Percentiles rank a stretch among this genome's conserved stretches.
Evolutionary conservation across 805 yeast genomes (phyloP).

Genomic region (Cyberlindnera americana): DNA sequence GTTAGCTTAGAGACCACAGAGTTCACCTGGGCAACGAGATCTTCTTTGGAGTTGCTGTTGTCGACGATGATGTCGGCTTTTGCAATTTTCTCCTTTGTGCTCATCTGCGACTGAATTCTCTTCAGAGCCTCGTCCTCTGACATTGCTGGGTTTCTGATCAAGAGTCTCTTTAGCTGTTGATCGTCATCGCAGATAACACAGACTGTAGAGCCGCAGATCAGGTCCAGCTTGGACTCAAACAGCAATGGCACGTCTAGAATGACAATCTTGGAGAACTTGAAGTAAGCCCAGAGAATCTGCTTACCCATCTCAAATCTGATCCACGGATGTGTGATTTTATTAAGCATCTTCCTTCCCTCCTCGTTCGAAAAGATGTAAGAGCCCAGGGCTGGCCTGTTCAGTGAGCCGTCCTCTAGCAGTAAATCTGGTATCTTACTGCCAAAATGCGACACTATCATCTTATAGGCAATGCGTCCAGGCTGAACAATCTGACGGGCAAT

Average conservation of each 20-base stretch:
- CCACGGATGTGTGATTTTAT: constrained; percentile 84
- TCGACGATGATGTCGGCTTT: constrained; percentile 66
- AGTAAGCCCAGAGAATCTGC: constrained; percentile 54
- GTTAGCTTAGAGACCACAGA: constrained; percentile 32
- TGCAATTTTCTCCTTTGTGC: constrained; percentile 49
- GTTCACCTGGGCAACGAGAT: constrained; percentile 43
- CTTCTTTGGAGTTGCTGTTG: constrained; percentile 48
- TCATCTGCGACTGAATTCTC: constrained; percentile 76
- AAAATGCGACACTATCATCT: constrained; percentile 60
- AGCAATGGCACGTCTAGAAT: constrained; percentile 87
- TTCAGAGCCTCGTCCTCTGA: constrained; percentile 61
- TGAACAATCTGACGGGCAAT: constrained; percentile 83
- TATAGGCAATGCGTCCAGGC: constrained; percentile 74
- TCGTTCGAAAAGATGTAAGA: constrained; percentile 69
- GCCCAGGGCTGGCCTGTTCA: constrained; percentile 78
- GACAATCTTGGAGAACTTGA: constrained; percentile 50
- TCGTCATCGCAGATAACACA: constrained; percentile 61
- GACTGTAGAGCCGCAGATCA: constrained; percentile 65
- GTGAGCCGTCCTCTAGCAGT: constrained; percentile 30
- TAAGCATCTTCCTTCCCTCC: constrained; percentile 54
- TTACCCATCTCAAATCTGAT: constrained; percentile 60
- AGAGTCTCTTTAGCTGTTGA: constrained; percentile 60
- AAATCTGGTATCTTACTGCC: constrained; percentile 48
- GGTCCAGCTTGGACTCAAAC: constrained; percentile 73
- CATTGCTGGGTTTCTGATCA: constrained; percentile 64